Base-by-base conservation (phyloP, 371 early-diverging fungal species). In the Mucor mucedo region DNA sequence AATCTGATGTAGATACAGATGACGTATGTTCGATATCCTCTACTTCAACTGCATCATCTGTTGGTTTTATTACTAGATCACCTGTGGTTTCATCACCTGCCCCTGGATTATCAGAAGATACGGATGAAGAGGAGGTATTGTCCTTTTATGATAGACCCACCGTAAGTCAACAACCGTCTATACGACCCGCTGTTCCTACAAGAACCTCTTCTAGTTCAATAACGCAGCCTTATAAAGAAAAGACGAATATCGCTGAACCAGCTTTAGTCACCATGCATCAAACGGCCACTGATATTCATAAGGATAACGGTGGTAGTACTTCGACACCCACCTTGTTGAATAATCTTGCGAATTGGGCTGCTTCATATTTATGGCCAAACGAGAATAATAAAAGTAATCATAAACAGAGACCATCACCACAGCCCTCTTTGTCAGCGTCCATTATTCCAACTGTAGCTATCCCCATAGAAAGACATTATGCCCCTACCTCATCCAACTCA, bases 1-100 rank as follows among this genome's bases (percentile, higher is more conserved):
- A 73, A 40, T 77, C 78, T 2, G 78, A 77, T 29, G 63, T 54
- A 27, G 72, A 71, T 28, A 61, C 67, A n/a, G 74, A 76, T 33
- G 71, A 71, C 38, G 65, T 65, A 41, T 73, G 76, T 29, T 73
- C 74, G 4, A 47, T 67, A 4, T 73, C 71, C 28, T 73, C 64
- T 33, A 53, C 50, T 10, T 52, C 65, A 55, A 55, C 59, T 14
- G 52, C 63, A 42, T 58, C 55, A 9, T 64, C 64, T 38, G n/a
- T 52, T 10, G 39, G 47, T 5, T 35, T 32, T 29, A 64, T 59
- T 33, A 65, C 65, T 2, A 52, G 45, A 44, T 65, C 65, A 13
- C 65, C 65, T 40, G 40, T 55, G 5, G 41, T 35, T 10, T 32
- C 57, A 14, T 52, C 58, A 33, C 57, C 58, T 47, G 38, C 45